Conservation (phyloP, 345 rosid genomes). For the Carallia pectinifolia region DNA sequence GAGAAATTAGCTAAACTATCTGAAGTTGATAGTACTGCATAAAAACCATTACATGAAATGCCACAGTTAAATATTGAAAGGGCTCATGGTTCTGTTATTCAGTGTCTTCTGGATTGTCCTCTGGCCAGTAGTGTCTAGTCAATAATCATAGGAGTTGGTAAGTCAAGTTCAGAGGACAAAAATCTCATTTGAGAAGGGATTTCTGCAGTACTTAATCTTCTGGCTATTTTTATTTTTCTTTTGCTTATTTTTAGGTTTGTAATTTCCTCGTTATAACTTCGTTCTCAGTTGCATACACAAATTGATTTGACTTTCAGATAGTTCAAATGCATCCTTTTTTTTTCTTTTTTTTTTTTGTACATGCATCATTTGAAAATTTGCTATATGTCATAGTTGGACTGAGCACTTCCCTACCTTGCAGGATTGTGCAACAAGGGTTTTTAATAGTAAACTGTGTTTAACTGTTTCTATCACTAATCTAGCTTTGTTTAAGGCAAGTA, state of each 20-base stretch:
- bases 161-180: constrained; percentile 69
- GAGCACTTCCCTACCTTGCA: constrained; percentile 84
- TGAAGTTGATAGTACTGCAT: constrained; percentile 34
- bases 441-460: constrained; percentile 1
- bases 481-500: constrained; percentile 62
- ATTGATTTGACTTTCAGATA: too few relatives aligned
- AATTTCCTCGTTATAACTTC: too few relatives aligned
- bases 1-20: constrained; percentile 50
- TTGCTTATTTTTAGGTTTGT: too few relatives aligned
- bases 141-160: constrained; percentile 47
- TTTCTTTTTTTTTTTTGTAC: too few relatives aligned
- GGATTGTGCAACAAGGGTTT: constrained; percentile 77
- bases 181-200: constrained; percentile 59
- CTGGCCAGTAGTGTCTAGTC: not conserved
- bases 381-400: constrained; percentile 61
- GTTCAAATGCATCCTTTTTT: too few relatives aligned
- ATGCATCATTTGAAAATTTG: too few relatives aligned
- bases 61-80: constrained; percentile 42
- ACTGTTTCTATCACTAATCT: constrained; percentile 9
- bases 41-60: constrained; percentile 81
- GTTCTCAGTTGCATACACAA: too few relatives aligned
- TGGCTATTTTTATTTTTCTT: constrained; percentile 45
- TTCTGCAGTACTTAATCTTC: constrained; percentile 61
- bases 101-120: not conserved
- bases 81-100: not conserved